Conservation (phyloP, 768 basidiomycete species). For the Lactarius indigo region DNA sequence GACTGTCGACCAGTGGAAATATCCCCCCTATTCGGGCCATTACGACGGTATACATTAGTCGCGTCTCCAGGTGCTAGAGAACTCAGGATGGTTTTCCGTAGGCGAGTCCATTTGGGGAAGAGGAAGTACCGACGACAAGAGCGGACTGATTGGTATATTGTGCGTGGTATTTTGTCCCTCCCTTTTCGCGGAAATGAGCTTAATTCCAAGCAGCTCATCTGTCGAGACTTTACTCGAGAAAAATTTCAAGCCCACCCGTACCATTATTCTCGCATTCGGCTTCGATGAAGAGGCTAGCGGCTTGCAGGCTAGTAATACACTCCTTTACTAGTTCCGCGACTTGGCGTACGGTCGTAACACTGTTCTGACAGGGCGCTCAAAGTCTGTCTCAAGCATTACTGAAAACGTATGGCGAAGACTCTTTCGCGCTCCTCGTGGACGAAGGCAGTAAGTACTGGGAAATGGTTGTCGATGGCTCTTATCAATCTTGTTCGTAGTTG, state of each 20-base stretch:
- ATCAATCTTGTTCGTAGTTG: slow-evolving; percentile 36
- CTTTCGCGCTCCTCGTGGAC: slow-evolving; percentile 78
- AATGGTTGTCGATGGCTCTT: background rate
- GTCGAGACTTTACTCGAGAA: slow-evolving; percentile 40
- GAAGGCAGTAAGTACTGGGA: slow-evolving; percentile 62
- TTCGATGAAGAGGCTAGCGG: slow-evolving; percentile 43
- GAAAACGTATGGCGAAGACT: slow-evolving; percentile 62
- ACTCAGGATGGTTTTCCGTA: slow-evolving; percentile 3
- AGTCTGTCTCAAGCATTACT: slow-evolving; percentile 47
- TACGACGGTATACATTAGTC: slow-evolving; percentile 46
- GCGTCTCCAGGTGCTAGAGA: too few species aligned
- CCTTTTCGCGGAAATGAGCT: background rate
- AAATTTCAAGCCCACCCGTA: slow-evolving; percentile 37
- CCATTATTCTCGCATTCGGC: slow-evolving; percentile 32
- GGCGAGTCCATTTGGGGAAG: slow-evolving; percentile 35
- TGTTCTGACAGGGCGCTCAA: slow-evolving; percentile 48
- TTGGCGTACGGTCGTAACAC: background rate
- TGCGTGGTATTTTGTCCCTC: slow-evolving; percentile 20
- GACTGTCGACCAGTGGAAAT: slow-evolving; percentile 53
- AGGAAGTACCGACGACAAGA: slow-evolving; percentile 37
- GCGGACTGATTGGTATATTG: slow-evolving; percentile 34
- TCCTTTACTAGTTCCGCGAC: background rate
- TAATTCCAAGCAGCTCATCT: slow-evolving; percentile 29
- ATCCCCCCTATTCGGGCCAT: slow-evolving; percentile 61
- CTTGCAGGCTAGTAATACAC: slow-evolving; percentile 19